These are phyloP conservation scores for Blastomyces parvus DNA, from an alignment of 2,329 filamentous ascomycete genomes.

Conservation along the genomic window DNA sequence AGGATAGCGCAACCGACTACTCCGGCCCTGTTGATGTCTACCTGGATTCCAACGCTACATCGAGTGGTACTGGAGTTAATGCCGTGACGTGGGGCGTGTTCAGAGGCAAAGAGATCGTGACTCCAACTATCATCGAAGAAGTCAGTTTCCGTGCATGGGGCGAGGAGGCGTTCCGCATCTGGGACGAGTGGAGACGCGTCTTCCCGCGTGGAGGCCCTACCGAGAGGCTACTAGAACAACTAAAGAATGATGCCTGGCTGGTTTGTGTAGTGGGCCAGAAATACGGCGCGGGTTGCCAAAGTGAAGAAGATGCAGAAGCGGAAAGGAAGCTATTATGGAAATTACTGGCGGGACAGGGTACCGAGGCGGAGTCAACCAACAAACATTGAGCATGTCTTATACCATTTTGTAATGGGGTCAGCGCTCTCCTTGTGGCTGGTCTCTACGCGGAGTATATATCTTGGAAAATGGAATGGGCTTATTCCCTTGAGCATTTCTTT, in stretches of 20 bases:
- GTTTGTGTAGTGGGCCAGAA: slow-evolving; percentile 57
- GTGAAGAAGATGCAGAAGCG: slow-evolving; percentile 31
- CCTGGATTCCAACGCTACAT: slow-evolving; percentile 41
- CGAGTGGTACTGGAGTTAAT: slow-evolving; percentile 56
- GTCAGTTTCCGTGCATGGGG: slow-evolving; percentile 90
- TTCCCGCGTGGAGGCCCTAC: slow-evolving; percentile 67
- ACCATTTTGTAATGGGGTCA: background rate
- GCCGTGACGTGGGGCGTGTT: slow-evolving; percentile 97
- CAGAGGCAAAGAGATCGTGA: slow-evolving; percentile 89
- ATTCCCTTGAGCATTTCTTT: too few species aligned
- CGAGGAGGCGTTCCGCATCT: slow-evolving; percentile 93
- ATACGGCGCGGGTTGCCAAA: slow-evolving; percentile 35
- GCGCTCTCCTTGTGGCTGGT: background rate
- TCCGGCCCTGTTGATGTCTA: slow-evolving; percentile 10
- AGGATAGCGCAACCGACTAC: slow-evolving; percentile 17
- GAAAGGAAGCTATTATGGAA: slow-evolving; percentile 35
- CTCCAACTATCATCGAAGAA: slow-evolving; percentile 92
- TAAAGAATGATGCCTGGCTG: slow-evolving; percentile 67
- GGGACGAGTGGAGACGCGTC: slow-evolving; percentile 84
- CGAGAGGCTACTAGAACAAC: slow-evolving; percentile 58
- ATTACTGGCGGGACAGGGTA: slow-evolving; percentile 25
- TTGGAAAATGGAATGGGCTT: background rate
- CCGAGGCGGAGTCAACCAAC: background rate
- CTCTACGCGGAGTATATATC: background rate
- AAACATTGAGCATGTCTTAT: background rate